A percentile compares a stretch with the other conserved stretches of the same genome.
Conservation (phyloP, 257 asterid species). For the Dorcoceras hygrometricum region DNA sequence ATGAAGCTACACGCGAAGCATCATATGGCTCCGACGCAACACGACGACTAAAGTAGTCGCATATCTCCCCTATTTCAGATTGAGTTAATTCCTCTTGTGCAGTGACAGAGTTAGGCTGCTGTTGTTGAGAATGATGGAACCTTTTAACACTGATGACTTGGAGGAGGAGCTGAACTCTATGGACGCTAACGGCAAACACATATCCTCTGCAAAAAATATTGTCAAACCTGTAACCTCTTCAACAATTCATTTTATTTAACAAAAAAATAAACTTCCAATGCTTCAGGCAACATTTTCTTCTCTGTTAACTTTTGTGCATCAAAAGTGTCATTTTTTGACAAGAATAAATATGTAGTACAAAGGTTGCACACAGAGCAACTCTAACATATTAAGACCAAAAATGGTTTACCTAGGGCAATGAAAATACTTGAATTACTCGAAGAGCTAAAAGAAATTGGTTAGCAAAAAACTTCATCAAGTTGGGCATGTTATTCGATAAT, state of each 20-base stretch:
- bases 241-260: conserved; percentile 13
- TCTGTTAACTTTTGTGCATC: neutral
- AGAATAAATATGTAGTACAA: neutral
- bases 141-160: conserved; percentile 95
- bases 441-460: neutral
- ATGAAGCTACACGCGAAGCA: conserved; percentile 97
- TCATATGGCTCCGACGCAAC: conserved; percentile 99
- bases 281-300: neutral
- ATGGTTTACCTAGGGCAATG: neutral
- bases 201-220: conserved; percentile 66
- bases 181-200: conserved; percentile 98
- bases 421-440: neutral
- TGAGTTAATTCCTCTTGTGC: conserved; percentile 90
- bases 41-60: conserved; percentile 97
- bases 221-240: conserved; percentile 21
- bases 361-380: neutral
- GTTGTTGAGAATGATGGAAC: conserved; percentile 90
- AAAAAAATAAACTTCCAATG: conserved; percentile 1
- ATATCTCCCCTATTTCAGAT: conserved; percentile 91
- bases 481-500: neutral
- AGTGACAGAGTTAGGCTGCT: conserved; percentile 72
- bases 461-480: neutral
- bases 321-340: neutral
- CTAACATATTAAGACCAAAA: neutral
- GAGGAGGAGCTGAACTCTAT: conserved; percentile 97